A percentile compares a stretch with the other conserved stretches of the same genome.
Conservation (phyloP, 768 basidiomycete genomes). For the Coprinellus micaceus region DNA sequence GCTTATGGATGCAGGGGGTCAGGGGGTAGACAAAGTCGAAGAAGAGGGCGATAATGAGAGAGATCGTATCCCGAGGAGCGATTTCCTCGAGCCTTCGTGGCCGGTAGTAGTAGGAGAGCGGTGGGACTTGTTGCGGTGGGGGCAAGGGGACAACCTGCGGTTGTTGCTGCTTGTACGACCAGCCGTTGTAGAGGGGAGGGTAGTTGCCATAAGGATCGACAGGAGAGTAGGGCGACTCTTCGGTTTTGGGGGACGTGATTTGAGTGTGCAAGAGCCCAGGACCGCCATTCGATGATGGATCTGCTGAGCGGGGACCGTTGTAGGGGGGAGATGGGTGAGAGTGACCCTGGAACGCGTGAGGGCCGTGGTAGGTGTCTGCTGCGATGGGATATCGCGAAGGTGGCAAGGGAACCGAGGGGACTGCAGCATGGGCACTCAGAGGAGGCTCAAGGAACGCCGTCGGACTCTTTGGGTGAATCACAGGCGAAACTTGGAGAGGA, state of each 20-base stretch:
- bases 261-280: constrained; percentile 23
- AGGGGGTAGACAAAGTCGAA: constrained; percentile 93
- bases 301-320: constrained; percentile 35
- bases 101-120: constrained; percentile 73
- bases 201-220: constrained; percentile 57
- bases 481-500: constrained; percentile 40
- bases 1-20: constrained; percentile 88
- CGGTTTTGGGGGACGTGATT: constrained; percentile 36
- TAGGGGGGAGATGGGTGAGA: constrained; percentile 34
- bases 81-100: constrained; percentile 77
- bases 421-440: constrained; percentile 34
- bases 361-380: constrained; percentile 62
- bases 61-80: constrained; percentile 76
- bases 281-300: constrained; percentile 32
- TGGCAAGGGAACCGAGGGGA: constrained; percentile 45
- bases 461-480: constrained; percentile 41
- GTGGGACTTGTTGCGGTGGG: constrained; percentile 47
- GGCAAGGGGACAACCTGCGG: constrained; percentile 38
- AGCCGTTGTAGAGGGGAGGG: constrained; percentile 52
- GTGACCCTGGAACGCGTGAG: constrained; percentile 33
- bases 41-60: constrained; percentile 81
- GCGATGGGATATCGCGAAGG: constrained; percentile 71
- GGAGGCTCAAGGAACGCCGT: constrained; percentile 54
- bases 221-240: constrained; percentile 42
- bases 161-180: constrained; percentile 63